Evolutionary conservation across 2,329 filamentous ascomycete species (phyloP).

Genomic region (Alternaria incomplexa): DNA sequence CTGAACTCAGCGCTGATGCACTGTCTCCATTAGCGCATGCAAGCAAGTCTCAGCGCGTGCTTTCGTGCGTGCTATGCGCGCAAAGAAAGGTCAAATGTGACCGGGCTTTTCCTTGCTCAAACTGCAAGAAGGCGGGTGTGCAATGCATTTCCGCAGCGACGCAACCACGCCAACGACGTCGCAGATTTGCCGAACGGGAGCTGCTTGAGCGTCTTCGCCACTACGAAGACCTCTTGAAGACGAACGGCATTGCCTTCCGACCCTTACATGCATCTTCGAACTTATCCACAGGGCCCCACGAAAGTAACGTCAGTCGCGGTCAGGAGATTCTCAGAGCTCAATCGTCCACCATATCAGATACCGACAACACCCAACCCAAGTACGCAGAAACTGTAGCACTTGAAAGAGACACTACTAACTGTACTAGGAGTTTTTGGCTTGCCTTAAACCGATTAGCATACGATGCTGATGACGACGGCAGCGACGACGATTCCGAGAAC

Average conservation of each 20-base stretch:
- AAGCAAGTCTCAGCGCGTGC: constrained; percentile 48
- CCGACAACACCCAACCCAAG: constrained; percentile 3
- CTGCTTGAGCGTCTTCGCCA: constrained; percentile 71
- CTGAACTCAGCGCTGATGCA: constrained; percentile 5
- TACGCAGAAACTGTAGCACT: background rate
- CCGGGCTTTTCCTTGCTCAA: constrained; percentile 44
- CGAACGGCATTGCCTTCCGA: constrained; percentile 73
- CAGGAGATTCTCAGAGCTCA: background rate
- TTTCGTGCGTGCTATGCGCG: constrained; percentile 74
- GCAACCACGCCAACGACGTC: constrained; percentile 64
- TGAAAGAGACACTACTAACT: constrained; percentile 2
- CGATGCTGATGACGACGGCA: background rate
- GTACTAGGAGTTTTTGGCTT: constrained; percentile 28
- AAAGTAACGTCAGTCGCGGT: background rate
- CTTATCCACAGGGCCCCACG: constrained; percentile 10
- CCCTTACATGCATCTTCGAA: constrained; percentile 55
- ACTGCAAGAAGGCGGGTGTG: constrained; percentile 36
- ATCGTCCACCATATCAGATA: background rate
- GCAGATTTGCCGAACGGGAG: constrained; percentile 71
- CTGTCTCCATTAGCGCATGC: constrained; percentile 1
- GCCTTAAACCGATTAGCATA: constrained; percentile 27
- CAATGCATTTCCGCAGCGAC: constrained; percentile 49
- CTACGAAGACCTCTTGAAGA: constrained; percentile 70
- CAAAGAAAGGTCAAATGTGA: constrained; percentile 53
- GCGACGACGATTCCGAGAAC: constrained; percentile 4